Conservation (phyloP, 768 basidiomycete genomes). For the Megacollybia marginata region DNA sequence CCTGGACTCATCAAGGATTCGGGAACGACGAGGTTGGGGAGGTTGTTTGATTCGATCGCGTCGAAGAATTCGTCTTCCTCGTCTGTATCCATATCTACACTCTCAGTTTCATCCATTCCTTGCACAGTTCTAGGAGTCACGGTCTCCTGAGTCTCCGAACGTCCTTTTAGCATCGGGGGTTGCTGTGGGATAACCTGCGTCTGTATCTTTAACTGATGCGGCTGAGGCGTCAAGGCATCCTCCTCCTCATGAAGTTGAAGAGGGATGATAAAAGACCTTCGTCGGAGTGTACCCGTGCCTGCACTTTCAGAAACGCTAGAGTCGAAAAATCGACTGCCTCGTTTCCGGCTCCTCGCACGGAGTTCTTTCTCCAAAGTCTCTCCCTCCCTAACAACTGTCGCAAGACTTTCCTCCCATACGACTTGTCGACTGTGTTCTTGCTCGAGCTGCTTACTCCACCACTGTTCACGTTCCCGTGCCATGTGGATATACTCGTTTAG, state of each 20-base stretch:
- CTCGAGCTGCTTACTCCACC: slow-evolving; percentile 60
- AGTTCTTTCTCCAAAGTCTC: slow-evolving; percentile 79
- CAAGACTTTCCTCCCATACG: slow-evolving; percentile 89
- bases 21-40: slow-evolving; percentile 71
- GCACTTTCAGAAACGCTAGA: background rate
- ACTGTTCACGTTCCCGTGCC: slow-evolving; percentile 72
- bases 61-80: slow-evolving; percentile 98
- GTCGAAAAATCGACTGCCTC: slow-evolving; percentile 53
- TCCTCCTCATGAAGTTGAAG: slow-evolving; percentile 9
- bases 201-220: slow-evolving; percentile 1
- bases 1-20: slow-evolving; percentile 48
- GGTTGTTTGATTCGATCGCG: slow-evolving; percentile 78
- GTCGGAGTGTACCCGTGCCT: slow-evolving; percentile 10
- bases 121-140: slow-evolving; percentile 5
- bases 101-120: slow-evolving; percentile 7
- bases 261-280: slow-evolving; percentile 9
- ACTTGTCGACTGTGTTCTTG: slow-evolving; percentile 55
- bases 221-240: slow-evolving; percentile 7
- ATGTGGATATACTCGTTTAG: slow-evolving; percentile 65
- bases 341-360: slow-evolving; percentile 46
- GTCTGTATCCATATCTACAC: slow-evolving; percentile 48
- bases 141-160: slow-evolving; percentile 9
- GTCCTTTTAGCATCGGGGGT: slow-evolving; percentile 5
- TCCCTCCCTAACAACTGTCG: slow-evolving; percentile 79
- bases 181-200: slow-evolving; percentile 4